A percentile compares a stretch with the other conserved stretches of the same genome.
These are phyloP conservation scores for Corymbia maculata DNA, from an alignment of 345 rosid genomes.

Conservation along the genomic window DNA sequence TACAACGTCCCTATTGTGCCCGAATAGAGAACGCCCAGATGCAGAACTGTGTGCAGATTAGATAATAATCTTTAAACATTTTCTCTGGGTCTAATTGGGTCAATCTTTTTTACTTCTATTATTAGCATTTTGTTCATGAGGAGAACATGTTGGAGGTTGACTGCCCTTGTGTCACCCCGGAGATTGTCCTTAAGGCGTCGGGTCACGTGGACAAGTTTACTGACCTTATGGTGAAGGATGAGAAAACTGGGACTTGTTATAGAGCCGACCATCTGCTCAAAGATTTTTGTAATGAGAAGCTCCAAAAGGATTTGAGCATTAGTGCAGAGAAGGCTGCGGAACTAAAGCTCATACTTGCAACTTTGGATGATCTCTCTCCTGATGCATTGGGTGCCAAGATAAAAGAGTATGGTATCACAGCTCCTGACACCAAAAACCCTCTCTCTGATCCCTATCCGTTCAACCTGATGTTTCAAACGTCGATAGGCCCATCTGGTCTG, in stretches of 20 bases:
- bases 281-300: conserved; percentile 78
- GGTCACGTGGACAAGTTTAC: conserved; percentile 98
- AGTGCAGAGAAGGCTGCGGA: conserved; percentile 74
- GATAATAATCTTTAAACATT: not conserved
- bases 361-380: conserved; percentile 70
- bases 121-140: conserved; percentile 85
- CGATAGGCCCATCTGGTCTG: conserved; percentile 91
- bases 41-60: not conserved
- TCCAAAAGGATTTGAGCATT: conserved; percentile 71
- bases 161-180: conserved; percentile 95
- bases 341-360: conserved; percentile 65
- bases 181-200: conserved; percentile 87
- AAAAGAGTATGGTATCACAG: conserved; percentile 66
- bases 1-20: not conserved
- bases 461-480: conserved; percentile 94
- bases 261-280: conserved; percentile 93
- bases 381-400: conserved; percentile 77
- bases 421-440: conserved; percentile 77
- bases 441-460: conserved; percentile 94
- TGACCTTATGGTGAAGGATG: conserved; percentile 97
- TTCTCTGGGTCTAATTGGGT: not conserved
- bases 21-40: not conserved
- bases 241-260: conserved; percentile 69
- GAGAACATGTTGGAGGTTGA: conserved; percentile 95
- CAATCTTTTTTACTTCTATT: not conserved